Base-by-base conservation (phyloP, 352 stramenopile species). In the Peronosclerospora sorghi region DNA sequence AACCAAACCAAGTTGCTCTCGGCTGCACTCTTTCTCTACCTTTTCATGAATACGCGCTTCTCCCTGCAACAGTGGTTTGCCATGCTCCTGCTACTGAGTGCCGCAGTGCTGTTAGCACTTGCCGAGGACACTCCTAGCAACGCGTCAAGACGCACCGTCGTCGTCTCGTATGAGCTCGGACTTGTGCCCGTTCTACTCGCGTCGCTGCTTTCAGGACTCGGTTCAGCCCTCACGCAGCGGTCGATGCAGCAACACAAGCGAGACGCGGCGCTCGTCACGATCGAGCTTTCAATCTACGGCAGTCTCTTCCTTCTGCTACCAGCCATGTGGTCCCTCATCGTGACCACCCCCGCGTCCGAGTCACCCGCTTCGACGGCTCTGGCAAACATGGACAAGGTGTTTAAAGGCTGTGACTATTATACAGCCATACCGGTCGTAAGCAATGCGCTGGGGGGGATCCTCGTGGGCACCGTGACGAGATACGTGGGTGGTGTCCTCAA, bases 401-500 rank as follows among this genome's bases (percentile, higher is more conserved):
- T 86, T 35, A 62, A 83, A 21, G 82, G 83, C 8, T 94, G 82
- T 62, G 70, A 85, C 35, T 49, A 48, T 19, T 74, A 58, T 47
- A 94, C 80, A 17, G 59, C 87, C 27, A 72, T 95, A 21, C 84
- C 84, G 0, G 73, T 93, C 2, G 43, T 92, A 19, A 77, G 62
- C 38, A 90, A 90, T 45, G 83, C 83, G 1, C 32, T 83, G 20
- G 84, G 84, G 14, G 84, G 84, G 0, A 48, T 95, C 32, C 59
- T 95, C 19, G 84, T 95, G 8, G 83, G 84, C 26, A 74, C 81
- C 17, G 82, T 94, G 29, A 95, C 83, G 10, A 95, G 94, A 50
- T 64, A 93, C 43, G 73, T 89, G 5, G 84, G 84, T n/a, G 84
- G 82, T n/a, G 82, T 95, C 35, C 59, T 89, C 48, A 95, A 95